A percentile compares a stretch with the other conserved stretches of the same genome.
These are phyloP conservation scores for Auriscalpium orientale DNA, from an alignment of 768 basidiomycete genomes.

Conservation along the genomic window DNA sequence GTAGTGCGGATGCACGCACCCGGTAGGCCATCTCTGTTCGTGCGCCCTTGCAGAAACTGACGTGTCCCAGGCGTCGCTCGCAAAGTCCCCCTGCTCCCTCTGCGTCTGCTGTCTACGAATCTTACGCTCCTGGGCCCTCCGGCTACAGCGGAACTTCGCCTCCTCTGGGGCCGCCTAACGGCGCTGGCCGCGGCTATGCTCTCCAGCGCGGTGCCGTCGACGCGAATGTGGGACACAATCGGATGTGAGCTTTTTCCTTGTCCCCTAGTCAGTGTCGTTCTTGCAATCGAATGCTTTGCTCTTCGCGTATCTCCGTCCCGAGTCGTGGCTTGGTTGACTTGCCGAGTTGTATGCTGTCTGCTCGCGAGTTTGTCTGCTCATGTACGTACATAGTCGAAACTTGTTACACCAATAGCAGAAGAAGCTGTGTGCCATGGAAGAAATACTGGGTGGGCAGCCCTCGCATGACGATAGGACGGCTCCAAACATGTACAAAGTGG, in stretches of 20 bases:
- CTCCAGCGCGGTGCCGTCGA: conserved; percentile 7
- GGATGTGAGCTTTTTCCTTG: neutral
- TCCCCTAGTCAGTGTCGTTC: neutral
- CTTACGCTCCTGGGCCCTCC: conserved; percentile 10
- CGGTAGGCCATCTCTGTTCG: conserved; percentile 8
- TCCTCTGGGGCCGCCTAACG: conserved; percentile 10
- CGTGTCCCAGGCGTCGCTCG: conserved; percentile 13
- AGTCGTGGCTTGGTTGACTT: neutral
- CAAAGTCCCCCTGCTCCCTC: conserved; percentile 15
- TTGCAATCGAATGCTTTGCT: neutral
- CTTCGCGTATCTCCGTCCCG: neutral
- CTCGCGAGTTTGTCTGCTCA: neutral
- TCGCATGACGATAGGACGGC: no score
- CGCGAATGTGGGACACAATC: neutral
- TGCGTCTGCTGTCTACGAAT: conserved; percentile 15
- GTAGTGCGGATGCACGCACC: conserved; percentile 13
- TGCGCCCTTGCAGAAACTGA: neutral
- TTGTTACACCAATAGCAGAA: no score
- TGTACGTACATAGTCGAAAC: no score
- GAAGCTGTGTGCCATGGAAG: no score
- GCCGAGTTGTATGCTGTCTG: neutral
- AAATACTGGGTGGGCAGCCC: no score
- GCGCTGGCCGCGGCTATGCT: conserved; percentile 16
- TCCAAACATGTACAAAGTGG: no score
- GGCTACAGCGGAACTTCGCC: conserved; percentile 12